Conservation (phyloP, 768 basidiomycete species). For the Naganishia friedmannii region DNA sequence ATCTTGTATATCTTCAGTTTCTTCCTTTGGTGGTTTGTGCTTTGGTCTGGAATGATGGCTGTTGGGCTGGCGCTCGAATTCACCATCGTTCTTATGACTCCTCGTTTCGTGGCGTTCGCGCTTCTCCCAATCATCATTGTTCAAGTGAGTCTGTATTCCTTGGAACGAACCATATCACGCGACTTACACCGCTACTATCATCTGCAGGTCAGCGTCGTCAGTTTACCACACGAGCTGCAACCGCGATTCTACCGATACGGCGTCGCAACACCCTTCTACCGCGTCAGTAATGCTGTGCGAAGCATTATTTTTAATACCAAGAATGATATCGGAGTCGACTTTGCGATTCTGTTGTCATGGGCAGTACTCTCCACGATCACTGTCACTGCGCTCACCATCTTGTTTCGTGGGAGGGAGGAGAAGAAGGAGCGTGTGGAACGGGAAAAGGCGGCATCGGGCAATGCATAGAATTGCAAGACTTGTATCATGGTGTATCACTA, state of each 20-base stretch:
- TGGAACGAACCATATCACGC: constrained; percentile 36
- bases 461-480: not conserved
- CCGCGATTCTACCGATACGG: constrained; percentile 51
- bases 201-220: constrained; percentile 35
- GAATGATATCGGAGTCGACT: constrained; percentile 46
- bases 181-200: not conserved
- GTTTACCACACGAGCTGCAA: constrained; percentile 48
- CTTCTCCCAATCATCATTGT: constrained; percentile 47
- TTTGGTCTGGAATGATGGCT: constrained; percentile 51
- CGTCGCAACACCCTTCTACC: constrained; percentile 50
- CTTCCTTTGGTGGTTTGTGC: constrained; percentile 53
- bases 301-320: constrained; percentile 52
- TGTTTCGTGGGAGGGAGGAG: constrained; percentile 36
- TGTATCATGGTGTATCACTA: not conserved
- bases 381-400: constrained; percentile 42
- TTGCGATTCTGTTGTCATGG: constrained; percentile 51
- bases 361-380: constrained; percentile 43
- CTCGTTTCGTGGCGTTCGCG: constrained; percentile 52
- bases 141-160: constrained; percentile 22
- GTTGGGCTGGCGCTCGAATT: constrained; percentile 30
- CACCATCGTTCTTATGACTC: constrained; percentile 51
- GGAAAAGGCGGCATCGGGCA: not conserved
- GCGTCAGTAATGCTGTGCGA: constrained; percentile 42
- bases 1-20: constrained; percentile 34
- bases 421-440: constrained; percentile 11